Percentiles rank a stretch among this genome's conserved stretches.
These are phyloP conservation scores for Multifurca ochricompacta DNA, from an alignment of 768 basidiomycete species.

Conservation along the genomic window DNA sequence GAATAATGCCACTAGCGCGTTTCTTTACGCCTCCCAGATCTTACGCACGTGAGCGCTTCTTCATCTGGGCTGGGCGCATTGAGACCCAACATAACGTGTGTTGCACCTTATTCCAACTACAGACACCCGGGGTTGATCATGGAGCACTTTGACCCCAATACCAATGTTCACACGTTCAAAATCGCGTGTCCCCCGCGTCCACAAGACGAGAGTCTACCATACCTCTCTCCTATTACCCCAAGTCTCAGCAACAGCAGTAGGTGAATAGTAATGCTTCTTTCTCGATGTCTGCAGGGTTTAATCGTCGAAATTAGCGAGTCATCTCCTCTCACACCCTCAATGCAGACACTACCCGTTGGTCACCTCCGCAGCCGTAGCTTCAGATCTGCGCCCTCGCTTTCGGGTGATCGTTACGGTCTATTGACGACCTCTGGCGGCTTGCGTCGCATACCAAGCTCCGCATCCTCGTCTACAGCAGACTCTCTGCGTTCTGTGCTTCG, in stretches of 20 bases:
- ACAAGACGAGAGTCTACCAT: background rate
- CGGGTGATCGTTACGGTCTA: background rate
- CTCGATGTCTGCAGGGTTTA: background rate
- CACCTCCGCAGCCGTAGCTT: background rate
- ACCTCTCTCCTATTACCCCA: background rate
- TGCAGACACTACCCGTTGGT: background rate
- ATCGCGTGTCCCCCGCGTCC: background rate
- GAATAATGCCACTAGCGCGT: background rate
- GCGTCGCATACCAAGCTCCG: background rate
- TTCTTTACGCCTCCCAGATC: conserved; percentile 1
- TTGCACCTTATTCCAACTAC: background rate
- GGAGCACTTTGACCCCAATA: conserved; percentile 8
- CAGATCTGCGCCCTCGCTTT: background rate
- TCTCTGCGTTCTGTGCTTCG: background rate
- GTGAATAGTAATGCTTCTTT: background rate
- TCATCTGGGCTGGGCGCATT: background rate
- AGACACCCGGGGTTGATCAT: conserved; percentile 14
- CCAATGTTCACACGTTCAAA: conserved; percentile 15
- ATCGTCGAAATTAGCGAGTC: background rate
- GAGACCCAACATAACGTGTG: background rate
- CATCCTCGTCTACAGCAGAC: conserved; percentile 2
- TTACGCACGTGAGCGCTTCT: background rate
- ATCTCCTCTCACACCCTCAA: background rate
- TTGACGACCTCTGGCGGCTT: background rate
- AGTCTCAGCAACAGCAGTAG: conserved; percentile 11